Percentiles rank a stretch among this genome's conserved stretches.
Evolutionary conservation across 192 early-diverging fungal genomes (phyloP).

Genomic region (Coemansia sp.): DNA sequence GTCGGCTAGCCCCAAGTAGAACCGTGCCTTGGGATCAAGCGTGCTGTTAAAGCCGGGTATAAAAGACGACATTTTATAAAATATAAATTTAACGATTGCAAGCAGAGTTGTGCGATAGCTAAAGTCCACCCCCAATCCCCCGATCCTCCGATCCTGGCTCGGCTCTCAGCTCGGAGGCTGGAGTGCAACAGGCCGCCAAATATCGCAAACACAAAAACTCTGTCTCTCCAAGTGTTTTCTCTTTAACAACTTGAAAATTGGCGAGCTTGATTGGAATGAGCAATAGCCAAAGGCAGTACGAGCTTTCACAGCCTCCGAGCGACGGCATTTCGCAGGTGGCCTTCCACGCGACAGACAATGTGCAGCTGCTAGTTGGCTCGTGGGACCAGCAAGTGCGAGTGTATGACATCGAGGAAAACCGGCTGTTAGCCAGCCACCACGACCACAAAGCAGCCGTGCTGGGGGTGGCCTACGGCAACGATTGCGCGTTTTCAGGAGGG

Average conservation of each 20-base stretch:
- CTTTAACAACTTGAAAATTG: neutral
- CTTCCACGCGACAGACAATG: slow-evolving; percentile 68
- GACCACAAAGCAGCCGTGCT: slow-evolving; percentile 72
- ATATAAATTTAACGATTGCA: no score
- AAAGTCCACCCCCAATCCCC: no score
- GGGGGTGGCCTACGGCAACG: slow-evolving; percentile 68
- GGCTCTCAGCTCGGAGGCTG: no score
- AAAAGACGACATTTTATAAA: slow-evolving; percentile 31
- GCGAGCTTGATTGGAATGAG: slow-evolving; percentile 20
- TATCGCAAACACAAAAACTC: no score
- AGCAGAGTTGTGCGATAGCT: no score
- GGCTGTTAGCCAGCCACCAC: slow-evolving; percentile 56
- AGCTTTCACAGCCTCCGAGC: slow-evolving; percentile 75
- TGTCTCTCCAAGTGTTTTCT: neutral
- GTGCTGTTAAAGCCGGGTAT: slow-evolving; percentile 44
- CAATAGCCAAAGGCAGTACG: slow-evolving; percentile 54
- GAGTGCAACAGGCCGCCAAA: no score
- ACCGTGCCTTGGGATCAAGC: slow-evolving; percentile 59
- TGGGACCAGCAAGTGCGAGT: slow-evolving; percentile 91
- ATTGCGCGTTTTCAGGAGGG: slow-evolving; percentile 70
- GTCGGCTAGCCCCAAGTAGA: slow-evolving; percentile 65
- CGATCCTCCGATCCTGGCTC: no score
- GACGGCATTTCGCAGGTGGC: slow-evolving; percentile 80
- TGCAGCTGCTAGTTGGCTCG: slow-evolving; percentile 72
- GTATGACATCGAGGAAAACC: slow-evolving; percentile 74